Evolutionary conservation across 176 grass and related monocot genomes (phyloP).

Genomic region (Rhynchospora tenuis): DNA sequence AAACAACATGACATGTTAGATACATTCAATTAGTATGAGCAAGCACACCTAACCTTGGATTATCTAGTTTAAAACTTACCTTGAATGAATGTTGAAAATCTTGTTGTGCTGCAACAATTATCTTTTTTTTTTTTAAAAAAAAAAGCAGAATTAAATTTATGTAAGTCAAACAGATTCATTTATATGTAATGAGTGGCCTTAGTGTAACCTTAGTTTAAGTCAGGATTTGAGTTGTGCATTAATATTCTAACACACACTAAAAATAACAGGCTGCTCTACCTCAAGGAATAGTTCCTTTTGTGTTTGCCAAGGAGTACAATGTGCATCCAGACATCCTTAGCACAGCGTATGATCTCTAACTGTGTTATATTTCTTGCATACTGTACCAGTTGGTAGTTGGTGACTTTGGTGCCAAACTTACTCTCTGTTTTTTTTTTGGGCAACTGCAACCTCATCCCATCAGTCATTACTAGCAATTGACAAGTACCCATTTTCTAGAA

Average conservation of each 20-base stretch:
- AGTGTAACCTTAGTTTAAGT: background rate
- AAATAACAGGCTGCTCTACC: constrained; percentile 40
- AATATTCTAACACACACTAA: background rate
- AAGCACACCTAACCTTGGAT: background rate
- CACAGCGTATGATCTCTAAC: constrained; percentile 33
- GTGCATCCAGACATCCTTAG: constrained; percentile 51
- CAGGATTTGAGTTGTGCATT: background rate
- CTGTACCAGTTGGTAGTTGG: background rate
- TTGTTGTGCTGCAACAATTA: background rate
- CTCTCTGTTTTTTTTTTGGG: background rate
- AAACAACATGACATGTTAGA: background rate
- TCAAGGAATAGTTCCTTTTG: constrained; percentile 52
- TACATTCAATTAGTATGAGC: background rate
- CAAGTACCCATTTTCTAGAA: background rate
- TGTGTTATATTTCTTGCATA: background rate
- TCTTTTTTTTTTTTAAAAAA: background rate
- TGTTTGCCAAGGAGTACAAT: constrained; percentile 53
- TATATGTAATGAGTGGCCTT: background rate
- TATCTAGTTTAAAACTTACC: background rate
- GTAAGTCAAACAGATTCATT: background rate
- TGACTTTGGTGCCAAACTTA: background rate
- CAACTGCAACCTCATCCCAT: no score
- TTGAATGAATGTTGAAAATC: background rate
- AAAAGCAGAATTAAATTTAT: background rate
- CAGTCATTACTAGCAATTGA: background rate